Conservation (phyloP, 2,329 filamentous ascomycete species). For the Phyllosticta citriasiana region DNA sequence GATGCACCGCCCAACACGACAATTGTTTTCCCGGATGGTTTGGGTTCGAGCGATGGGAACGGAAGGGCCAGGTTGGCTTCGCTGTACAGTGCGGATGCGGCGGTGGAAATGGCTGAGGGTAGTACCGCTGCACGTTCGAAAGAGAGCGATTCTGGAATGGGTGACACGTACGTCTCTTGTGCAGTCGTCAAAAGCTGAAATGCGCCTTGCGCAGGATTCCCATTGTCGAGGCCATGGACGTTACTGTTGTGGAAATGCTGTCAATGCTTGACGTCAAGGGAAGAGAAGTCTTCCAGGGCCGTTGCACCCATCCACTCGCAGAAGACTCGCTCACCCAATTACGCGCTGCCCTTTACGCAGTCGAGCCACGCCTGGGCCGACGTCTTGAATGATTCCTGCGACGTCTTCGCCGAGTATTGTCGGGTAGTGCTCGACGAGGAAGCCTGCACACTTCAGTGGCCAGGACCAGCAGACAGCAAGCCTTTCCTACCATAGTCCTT, state of each 20-base stretch:
- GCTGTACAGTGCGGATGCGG: slow-evolving; percentile 6
- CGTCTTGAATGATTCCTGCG: slow-evolving; percentile 27
- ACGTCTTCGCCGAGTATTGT: slow-evolving; percentile 27
- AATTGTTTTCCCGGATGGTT: slow-evolving; percentile 19
- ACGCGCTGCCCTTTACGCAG: slow-evolving; percentile 30
- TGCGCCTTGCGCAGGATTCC: slow-evolving; percentile 16
- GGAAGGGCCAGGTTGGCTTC: slow-evolving; percentile 2
- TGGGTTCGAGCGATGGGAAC: neutral
- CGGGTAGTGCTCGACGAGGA: slow-evolving; percentile 25
- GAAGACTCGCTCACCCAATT: slow-evolving; percentile 16
- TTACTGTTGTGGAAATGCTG: neutral
- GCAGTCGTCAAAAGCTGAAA: slow-evolving; percentile 21
- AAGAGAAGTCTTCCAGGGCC: neutral
- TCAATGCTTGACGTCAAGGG: too few relatives aligned
- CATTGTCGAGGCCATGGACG: slow-evolving; percentile 14
- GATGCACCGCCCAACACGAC: slow-evolving; percentile 45
- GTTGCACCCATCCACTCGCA: neutral
- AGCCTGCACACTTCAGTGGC: slow-evolving; percentile 9
- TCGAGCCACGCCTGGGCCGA: slow-evolving; percentile 22
- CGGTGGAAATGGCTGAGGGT: slow-evolving; percentile 9
- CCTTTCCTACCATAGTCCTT: neutral
- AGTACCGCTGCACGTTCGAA: slow-evolving; percentile 8
- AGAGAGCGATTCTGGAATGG: slow-evolving; percentile 6
- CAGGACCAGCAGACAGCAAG: neutral
- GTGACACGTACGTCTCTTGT: neutral